Percentiles rank a stretch among this genome's conserved stretches.
Evolutionary conservation across 176 grass and related monocot genomes (phyloP).

Genomic region (Guadua angustifolia): DNA sequence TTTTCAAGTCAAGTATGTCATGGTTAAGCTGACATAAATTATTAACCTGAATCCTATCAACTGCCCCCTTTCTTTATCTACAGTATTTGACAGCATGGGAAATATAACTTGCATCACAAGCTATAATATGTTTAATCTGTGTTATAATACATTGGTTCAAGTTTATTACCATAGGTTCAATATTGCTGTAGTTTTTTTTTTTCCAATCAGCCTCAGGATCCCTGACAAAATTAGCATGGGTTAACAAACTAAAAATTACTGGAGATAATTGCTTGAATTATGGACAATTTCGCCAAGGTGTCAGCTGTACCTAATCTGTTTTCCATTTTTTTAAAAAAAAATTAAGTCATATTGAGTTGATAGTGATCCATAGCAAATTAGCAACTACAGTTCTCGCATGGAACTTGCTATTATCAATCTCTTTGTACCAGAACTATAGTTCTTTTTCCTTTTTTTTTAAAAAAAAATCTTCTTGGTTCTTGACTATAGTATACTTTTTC

Average conservation of each 20-base stretch:
- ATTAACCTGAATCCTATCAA: not conserved
- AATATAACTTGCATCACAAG: not conserved
- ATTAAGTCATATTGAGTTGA: not conserved
- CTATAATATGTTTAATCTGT: slow-evolving; percentile 14
- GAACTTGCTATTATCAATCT: slow-evolving; percentile 32
- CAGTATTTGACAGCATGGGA: not conserved
- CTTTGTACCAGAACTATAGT: slow-evolving; percentile 19
- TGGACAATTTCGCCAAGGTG: not conserved
- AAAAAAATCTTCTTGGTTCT: not conserved
- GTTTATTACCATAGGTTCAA: not conserved
- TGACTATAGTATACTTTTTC: slow-evolving; percentile 16
- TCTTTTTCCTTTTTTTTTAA: not conserved
- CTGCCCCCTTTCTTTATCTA: not conserved
- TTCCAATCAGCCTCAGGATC: not conserved
- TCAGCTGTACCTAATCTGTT: not conserved
- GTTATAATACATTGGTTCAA: not conserved
- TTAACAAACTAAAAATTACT: not conserved
- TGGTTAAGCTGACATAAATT: slow-evolving; percentile 9
- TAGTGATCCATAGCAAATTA: slow-evolving; percentile 14
- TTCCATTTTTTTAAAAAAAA: not conserved
- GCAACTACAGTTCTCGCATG: slow-evolving; percentile 2
- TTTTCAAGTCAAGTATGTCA: not conserved
- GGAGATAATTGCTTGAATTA: not conserved
- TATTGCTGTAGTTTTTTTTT: not conserved
- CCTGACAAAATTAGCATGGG: not conserved